Base-by-base conservation (phyloP, 2,329 filamentous ascomycete genomes). In the Colletotrichum cereale region DNA sequence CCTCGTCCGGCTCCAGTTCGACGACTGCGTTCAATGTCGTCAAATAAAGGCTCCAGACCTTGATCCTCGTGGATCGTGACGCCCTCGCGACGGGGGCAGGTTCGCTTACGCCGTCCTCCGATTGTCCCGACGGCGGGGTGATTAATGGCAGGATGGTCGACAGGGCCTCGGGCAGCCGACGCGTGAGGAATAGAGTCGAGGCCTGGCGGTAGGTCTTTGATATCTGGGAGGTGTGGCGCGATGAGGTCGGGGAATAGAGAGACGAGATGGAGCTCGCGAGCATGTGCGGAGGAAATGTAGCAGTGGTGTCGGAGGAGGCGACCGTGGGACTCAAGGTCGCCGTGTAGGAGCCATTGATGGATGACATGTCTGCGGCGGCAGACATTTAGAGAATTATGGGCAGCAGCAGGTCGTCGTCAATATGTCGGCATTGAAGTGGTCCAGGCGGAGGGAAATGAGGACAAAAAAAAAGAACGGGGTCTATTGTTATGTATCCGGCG, bases 41-140 rank as follows among this genome's bases (percentile, higher is more conserved):
- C 75, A 98, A 88, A 80, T 98, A 99, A 77, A 99, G 87, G 81
- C 95, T 97, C 96, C 96, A 99, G 74, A 98, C 92, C 82, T 98
- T 99, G 81, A 97, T 92, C 75, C 95, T 88, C 68, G 94, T 96
- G 40, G 91, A 93, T 75, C 92, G 90, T 52, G 93, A 95, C 64
- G 94, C 94, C 74, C 88, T 89, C 65, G 93, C 92, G 64, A 98
- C 90, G 5, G 95, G 94, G 36, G 94, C 92, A 36, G 89, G 85
- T 68, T 90, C 87, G 44, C 77, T 79, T 26, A 81, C 74, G 40
- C 83, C 82, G 80, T 85, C 81, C 60, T 86, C 84, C 26, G 83
- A 82, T 67, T 86, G 82, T 38, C 84, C 83, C 73, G 84, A 79
- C 2, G 84, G 84, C 10, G 91, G 87, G 1, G 88, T 91, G 78